These are phyloP conservation scores for Phaseolus lunatus DNA, from an alignment of 306 rosid species.

Conservation along the genomic window DNA sequence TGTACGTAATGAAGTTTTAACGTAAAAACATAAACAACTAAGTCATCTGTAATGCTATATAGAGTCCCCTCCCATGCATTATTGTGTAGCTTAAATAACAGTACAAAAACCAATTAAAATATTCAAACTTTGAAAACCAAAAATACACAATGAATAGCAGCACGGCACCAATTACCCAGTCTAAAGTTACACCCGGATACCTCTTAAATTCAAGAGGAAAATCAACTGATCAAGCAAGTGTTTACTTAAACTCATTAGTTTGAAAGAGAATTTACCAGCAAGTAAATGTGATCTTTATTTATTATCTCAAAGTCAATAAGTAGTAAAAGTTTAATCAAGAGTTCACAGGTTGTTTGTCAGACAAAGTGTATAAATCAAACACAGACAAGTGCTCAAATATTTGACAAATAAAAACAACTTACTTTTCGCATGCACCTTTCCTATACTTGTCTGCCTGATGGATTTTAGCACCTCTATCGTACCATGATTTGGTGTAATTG, in stretches of 20 bases:
- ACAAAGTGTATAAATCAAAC: not conserved
- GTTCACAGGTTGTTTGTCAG: not conserved
- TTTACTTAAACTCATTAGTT: too few species aligned
- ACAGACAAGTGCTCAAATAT: not conserved
- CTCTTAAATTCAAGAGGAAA: not conserved
- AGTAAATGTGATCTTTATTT: too few species aligned
- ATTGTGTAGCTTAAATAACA: not conserved
- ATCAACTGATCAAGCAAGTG: too few species aligned
- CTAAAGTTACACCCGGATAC: not conserved
- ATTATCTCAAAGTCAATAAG: too few species aligned
- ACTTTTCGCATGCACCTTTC: conserved; percentile 46
- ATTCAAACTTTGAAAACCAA: not conserved
- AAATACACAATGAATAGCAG: not conserved
- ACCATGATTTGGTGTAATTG: conserved; percentile 44
- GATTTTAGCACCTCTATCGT: conserved; percentile 40
- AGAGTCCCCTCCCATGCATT: not conserved
- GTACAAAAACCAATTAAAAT: not conserved
- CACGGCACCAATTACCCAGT: too few species aligned
- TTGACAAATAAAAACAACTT: conserved; percentile 12
- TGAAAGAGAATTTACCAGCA: too few species aligned
- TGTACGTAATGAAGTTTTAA: not conserved
- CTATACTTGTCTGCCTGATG: conserved; percentile 43
- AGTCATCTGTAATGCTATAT: not conserved
- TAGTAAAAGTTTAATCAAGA: too few species aligned
- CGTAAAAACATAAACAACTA: not conserved